These are phyloP conservation scores for Cubamyces sp. DNA, from an alignment of 768 basidiomycete genomes.

Conservation along the genomic window DNA sequence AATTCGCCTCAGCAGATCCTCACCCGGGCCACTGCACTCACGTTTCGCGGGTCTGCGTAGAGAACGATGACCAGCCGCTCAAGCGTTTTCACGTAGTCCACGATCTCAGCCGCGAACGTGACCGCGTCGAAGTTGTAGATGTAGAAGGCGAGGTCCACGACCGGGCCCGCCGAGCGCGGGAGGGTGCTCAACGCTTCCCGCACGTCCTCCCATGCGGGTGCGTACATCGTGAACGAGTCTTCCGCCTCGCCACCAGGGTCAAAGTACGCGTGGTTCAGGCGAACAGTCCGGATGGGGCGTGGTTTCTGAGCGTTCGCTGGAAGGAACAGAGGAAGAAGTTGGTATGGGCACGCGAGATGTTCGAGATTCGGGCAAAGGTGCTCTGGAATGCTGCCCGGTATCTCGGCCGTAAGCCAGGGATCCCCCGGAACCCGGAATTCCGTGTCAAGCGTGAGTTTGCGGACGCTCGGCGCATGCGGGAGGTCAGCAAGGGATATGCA, in stretches of 20 bases:
- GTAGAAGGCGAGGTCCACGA: neutral
- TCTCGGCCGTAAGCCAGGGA: neutral
- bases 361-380: neutral
- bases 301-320: neutral
- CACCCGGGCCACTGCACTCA: too few relatives aligned
- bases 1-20: too few relatives aligned
- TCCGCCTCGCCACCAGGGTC: neutral
- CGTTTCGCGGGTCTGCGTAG: neutral
- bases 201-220: neutral
- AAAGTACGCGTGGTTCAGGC: conserved; percentile 1
- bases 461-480: neutral
- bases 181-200: neutral
- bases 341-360: neutral
- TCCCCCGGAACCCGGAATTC: too few relatives aligned
- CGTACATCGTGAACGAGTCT: neutral
- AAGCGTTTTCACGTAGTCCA: neutral
- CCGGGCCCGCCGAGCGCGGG: neutral
- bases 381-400: neutral
- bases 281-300: neutral
- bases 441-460: neutral
- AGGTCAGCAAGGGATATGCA: neutral
- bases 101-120: neutral
- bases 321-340: neutral
- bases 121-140: neutral
- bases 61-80: neutral